Conservation (phyloP, 495 filamentous ascomycete species). For the Hypoxylon trugodes region DNA sequence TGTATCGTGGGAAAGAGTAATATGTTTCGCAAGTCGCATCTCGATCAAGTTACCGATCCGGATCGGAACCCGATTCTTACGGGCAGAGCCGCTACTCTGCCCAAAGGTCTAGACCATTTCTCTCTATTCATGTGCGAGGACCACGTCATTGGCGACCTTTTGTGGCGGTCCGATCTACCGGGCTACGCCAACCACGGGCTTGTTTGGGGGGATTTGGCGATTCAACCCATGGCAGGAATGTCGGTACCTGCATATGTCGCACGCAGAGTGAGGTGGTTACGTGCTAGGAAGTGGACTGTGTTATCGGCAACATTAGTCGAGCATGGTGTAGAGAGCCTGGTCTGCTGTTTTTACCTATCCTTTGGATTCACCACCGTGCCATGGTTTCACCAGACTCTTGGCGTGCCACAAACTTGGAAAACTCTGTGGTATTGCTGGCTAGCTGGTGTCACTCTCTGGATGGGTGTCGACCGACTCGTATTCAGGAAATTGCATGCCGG, state of each 20-base stretch:
- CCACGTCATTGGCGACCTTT: constrained; percentile 90
- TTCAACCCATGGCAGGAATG: constrained; percentile 89
- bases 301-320: constrained; percentile 90
- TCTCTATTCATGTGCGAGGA: constrained; percentile 97
- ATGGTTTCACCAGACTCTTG: constrained; percentile 61
- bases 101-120: constrained; percentile 87
- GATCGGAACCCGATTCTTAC: constrained; percentile 54
- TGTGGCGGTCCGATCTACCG: constrained; percentile 72
- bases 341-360: constrained; percentile 81
- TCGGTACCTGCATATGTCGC: constrained; percentile 80
- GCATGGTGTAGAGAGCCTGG: constrained; percentile 87
- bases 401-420: constrained; percentile 72
- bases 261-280: constrained; percentile 87
- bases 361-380: constrained; percentile 80
- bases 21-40: constrained; percentile 95
- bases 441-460: constrained; percentile 73
- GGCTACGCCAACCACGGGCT: constrained; percentile 82
- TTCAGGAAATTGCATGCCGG: constrained; percentile 78
- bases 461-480: constrained; percentile 73
- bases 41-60: constrained; percentile 77
- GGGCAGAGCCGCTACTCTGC: constrained; percentile 54
- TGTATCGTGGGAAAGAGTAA: constrained; percentile 98
- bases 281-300: constrained; percentile 95
- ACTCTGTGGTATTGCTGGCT: constrained; percentile 73
- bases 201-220: constrained; percentile 82